Base-by-base conservation (phyloP, 169 alveolate genomes). In the Theileria annulata region DNA sequence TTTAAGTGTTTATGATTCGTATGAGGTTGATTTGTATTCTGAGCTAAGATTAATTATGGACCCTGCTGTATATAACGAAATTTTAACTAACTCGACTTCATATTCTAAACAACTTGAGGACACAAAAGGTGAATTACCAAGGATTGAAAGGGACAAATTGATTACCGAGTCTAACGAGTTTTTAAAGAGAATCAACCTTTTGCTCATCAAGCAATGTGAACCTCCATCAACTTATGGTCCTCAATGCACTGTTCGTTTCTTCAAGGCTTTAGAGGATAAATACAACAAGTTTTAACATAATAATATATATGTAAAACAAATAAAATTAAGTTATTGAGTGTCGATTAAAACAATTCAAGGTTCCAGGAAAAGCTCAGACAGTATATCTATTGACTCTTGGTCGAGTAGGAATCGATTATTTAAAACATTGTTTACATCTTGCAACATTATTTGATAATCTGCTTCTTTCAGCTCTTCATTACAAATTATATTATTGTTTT, bases 311-410 rank as follows among this genome's bases (percentile, higher is more conserved):
- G 21, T 9, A 60, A 25, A 60, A 60, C n/a, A n/a, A 25, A 60
- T 60, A 23, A 13, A 12, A 56, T 56, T 21, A 23, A 56, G 12
- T 56, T 5, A 35, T 35, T 35, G 47, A 8, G 37, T 60, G 37
- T 60, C 4, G 23, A n/a, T 60, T 60, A 13, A 13, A 60, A 25
- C 35, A 23, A 1, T 25, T 60, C 33, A 60, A 23, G 1, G 5
- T 3, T 60, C 31, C 33, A 60, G 15, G 33, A 60, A 60, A 12
- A 60, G 69, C 37, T 60, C 69, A 13, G 33, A 33, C 19, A 60
- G 69, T 60, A 60, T 60, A 13, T 60, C 69, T 19, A 60, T 60
- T 19, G 31, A 27, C 19, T 60, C 69, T 33, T 60, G 69, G 69
- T 60, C 37, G 35, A 60, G 69, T 33, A 13, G 27, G 25, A 25